Conservation (phyloP, 345 rosid species). For the Brassica carinata region DNA sequence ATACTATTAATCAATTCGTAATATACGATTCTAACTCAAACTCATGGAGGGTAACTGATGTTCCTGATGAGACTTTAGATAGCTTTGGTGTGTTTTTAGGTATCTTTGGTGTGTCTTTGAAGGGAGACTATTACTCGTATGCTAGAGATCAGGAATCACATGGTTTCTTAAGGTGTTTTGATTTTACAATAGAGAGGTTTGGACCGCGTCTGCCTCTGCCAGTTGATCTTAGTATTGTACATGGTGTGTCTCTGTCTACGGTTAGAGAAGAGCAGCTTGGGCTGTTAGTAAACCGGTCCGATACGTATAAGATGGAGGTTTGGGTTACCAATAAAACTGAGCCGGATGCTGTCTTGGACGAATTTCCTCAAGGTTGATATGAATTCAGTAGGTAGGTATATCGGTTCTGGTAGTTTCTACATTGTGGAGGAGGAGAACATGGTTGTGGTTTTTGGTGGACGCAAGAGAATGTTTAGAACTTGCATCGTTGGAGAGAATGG, state of each 20-base stretch:
- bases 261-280: not conserved
- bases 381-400: not conserved
- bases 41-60: not conserved
- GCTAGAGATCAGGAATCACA: not conserved
- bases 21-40: not conserved
- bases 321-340: not conserved
- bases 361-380: not conserved
- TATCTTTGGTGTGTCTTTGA: not conserved
- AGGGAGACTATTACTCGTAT: not conserved
- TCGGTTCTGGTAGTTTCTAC: not conserved
- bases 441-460: not conserved
- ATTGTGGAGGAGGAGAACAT: not conserved
- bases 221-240: not conserved
- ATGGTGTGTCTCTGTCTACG: not conserved
- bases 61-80: not conserved
- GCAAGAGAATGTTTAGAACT: not conserved
- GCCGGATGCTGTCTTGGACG: not conserved
- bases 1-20: not conserved
- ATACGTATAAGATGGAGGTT: not conserved
- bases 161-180: not conserved
- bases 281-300: not conserved
- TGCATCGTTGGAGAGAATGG: not conserved
- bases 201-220: not conserved
- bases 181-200: not conserved
- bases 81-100: too few species aligned